phyloP scores from a whole-genome alignment of 139 green algal genomes.

The Ulvella scutata region DNA sequence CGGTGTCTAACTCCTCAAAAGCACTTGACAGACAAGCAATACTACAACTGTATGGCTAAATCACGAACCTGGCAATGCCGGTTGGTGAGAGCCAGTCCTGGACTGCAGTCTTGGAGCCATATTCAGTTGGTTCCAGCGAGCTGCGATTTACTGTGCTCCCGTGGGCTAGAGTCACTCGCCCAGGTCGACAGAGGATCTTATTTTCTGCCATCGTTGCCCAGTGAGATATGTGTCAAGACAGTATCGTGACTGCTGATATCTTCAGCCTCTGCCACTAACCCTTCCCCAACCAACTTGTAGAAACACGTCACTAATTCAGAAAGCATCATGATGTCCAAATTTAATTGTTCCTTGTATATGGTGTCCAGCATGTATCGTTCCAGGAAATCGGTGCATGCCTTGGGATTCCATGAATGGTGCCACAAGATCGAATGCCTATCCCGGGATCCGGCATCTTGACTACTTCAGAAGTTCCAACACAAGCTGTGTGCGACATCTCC shows the following conservation, averaged over 20 bases:
- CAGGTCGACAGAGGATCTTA: background rate
- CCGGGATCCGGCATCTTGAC: too few relatives aligned
- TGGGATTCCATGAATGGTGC: too few relatives aligned
- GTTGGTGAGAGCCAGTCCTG: background rate
- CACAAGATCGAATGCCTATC: too few relatives aligned
- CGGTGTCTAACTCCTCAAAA: too few relatives aligned
- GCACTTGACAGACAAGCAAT: too few relatives aligned
- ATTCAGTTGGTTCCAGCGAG: background rate
- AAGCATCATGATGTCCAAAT: background rate
- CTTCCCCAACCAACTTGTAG: background rate
- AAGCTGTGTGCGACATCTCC: too few relatives aligned
- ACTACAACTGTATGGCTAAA: too few relatives aligned
- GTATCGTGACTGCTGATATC: background rate
- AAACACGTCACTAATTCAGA: background rate
- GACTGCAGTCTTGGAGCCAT: background rate
- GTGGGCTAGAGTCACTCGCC: background rate
- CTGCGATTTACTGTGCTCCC: background rate
- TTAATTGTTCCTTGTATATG: background rate
- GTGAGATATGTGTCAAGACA: background rate
- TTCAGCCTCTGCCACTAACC: background rate
- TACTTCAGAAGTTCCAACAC: too few relatives aligned
- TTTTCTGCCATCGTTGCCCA: background rate
- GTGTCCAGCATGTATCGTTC: background rate
- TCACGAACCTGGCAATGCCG: too few relatives aligned
- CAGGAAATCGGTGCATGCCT: background rate